Base-by-base conservation (phyloP, 305 asterid species). In the Withania somnifera region DNA sequence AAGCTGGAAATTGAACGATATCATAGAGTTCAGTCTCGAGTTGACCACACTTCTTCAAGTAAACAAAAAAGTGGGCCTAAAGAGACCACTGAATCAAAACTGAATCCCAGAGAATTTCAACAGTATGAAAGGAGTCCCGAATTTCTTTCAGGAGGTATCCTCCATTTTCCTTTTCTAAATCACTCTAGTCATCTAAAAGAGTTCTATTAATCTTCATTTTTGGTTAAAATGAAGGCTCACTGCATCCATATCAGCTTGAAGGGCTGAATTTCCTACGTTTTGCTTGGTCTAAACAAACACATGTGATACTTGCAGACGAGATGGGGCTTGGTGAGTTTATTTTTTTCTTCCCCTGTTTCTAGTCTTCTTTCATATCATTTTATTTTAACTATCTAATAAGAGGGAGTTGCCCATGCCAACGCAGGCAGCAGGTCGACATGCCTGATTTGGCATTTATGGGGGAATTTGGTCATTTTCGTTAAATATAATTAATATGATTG, bases 281-380 rank as follows among this genome's bases (percentile, higher is more conserved):
- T 91, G 84, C 98, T 78, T 95, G 98, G 99, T 90, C 94, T 83
- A 97, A 97, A 88, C 96, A 91, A 83, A 97, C 98, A 7, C 98
- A 97, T 84, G 98, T 97, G 81, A 95, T 97, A 88, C 98, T 97
- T 88, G 99, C 99, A 14, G 99, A 97, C 88, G 99, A 97, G 90
- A 97, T 97, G 98, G 99, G 98, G 71, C 98, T 97, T 85, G 99
- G 99, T 96, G 90, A 80, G 94, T 83, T 82, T 67, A 73, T 47
- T 79, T 64, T 76, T 68, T 82, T 45, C 78, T 83, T 81, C 61
- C 82, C 68, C 71, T 80, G 30, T 34, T 17, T 81, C 80, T 78
- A 54, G 20, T 60, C 52, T 17, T 85, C 11, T 82, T 28, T 56
- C 64, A 71, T 80, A 56, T 32, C 63, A 51, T 80, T 73, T 61